Conservation (phyloP, 208 protist species). For the Endotrypanum monterogeii region DNA sequence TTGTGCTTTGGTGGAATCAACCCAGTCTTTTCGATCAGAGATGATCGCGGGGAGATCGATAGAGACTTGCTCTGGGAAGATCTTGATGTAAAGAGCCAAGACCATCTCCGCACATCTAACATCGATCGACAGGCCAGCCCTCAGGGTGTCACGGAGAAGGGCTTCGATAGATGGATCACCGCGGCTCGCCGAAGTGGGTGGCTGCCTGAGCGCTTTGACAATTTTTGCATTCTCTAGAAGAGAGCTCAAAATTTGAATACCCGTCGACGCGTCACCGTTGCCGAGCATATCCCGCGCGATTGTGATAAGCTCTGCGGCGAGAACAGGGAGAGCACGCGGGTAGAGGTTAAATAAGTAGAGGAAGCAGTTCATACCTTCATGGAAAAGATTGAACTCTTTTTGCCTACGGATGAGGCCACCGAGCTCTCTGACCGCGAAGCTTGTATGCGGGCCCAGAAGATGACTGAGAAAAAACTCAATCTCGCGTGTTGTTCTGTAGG, state of each 20-base stretch:
- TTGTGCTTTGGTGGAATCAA: constrained; percentile 4
- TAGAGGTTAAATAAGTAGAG: neutral
- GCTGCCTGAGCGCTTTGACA: neutral
- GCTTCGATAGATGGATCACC: neutral
- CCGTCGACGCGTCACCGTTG: neutral
- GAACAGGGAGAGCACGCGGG: neutral
- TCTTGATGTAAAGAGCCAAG: neutral
- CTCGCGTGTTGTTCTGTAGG: neutral
- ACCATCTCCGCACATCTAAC: neutral
- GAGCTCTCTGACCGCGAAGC: constrained; percentile 16
- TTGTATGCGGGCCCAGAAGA: constrained; percentile 7
- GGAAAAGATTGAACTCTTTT: neutral
- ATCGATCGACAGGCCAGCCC: neutral
- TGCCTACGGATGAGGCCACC: constrained; percentile 6
- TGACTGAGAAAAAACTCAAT: constrained; percentile 7
- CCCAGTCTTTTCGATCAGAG: constrained; percentile 16
- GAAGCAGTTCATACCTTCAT: neutral
- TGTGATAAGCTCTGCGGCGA: neutral
- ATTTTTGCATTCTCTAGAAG: neutral
- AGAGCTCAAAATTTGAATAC: neutral
- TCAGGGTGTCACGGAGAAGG: neutral
- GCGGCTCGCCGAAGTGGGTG: neutral
- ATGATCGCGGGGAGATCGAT: constrained; percentile 3
- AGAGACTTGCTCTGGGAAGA: constrained; percentile 6
- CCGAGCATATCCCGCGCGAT: neutral